Base-by-base conservation (phyloP, 495 filamentous ascomycete species). In the Monascus purpureus region DNA sequence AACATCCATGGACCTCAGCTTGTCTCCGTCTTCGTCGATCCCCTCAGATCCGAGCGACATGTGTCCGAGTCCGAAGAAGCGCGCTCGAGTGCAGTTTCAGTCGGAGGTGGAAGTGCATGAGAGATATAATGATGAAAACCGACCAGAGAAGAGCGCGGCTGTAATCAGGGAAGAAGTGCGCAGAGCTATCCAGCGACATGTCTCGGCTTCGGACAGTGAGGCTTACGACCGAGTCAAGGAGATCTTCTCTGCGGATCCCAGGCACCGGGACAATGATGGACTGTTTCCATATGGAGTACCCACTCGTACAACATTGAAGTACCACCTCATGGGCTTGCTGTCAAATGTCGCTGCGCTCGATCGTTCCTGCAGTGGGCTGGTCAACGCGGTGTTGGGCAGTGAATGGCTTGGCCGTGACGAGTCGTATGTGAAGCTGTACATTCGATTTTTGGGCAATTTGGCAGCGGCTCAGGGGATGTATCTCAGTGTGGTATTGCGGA, bases 391-490 rank as follows among this genome's bases (percentile, higher is more conserved):
- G 7, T 56, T 95, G 19, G 59, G 69, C 37, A 82, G 74, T 50
- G 63, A 74, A 23, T 99, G 90, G 90, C 67, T 94, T 25, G 83
- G 80, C 7, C 69, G 85, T 30, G 81, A 88, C 45, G 76, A 86
- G 36, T 58, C 67, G 3, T 95, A 92, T 54, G 68, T 86, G 24
- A 73, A 73, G 37, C 64, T 81, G 2, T 96, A 80, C 53, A 72
- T 80, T 29, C 70, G 81, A 31, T 82, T 96, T 31, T 50, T 96
- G 17, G 81, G 77, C 18, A 80, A 77, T 40, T 59, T 99, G 25
- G 68, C 81, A 9, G 87, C 81, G 24, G 77, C 83, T 1, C 83
- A 93, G 44, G 72, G 73, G 6, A 65, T 67, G 2, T 82, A 75
- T 53, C 59, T 80, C 27, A 53, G 52, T 17, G 39, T 59, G 9